Evolutionary conservation across 106 monocot species (phyloP).

Genomic region (Acorus gramineus): DNA sequence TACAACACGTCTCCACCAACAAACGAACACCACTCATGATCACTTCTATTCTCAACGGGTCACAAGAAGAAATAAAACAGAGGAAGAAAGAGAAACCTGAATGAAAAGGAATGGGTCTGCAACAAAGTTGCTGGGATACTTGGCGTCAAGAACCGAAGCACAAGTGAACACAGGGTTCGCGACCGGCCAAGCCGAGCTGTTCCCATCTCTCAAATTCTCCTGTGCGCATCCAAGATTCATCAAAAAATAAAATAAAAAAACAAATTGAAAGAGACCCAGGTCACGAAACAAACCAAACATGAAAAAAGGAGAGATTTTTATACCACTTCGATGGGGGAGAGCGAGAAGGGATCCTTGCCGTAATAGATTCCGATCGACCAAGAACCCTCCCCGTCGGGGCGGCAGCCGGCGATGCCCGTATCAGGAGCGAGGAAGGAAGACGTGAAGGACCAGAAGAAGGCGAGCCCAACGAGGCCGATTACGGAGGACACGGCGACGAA

Average conservation of each 20-base stretch:
- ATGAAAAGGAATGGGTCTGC: slow-evolving; percentile 58
- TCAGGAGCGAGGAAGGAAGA: slow-evolving; percentile 31
- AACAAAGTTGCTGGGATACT: slow-evolving; percentile 56
- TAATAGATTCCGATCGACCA: slow-evolving; percentile 45
- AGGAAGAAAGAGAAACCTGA: slow-evolving; percentile 30
- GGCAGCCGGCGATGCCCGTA: slow-evolving; percentile 20
- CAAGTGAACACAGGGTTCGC: slow-evolving; percentile 64
- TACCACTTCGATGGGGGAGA: slow-evolving; percentile 43
- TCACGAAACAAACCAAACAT: not conserved
- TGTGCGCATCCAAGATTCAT: slow-evolving; percentile 3
- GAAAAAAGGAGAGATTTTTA: too few species aligned
- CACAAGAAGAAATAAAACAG: not conserved
- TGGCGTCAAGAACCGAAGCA: slow-evolving; percentile 23
- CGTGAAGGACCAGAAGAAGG: slow-evolving; percentile 32
- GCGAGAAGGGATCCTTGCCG: slow-evolving; percentile 35
- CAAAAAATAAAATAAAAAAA: not conserved
- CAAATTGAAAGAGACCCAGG: not conserved
- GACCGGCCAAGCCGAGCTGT: slow-evolving; percentile 64
- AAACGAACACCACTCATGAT: too few species aligned
- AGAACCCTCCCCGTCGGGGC: slow-evolving; percentile 42
- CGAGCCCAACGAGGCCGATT: slow-evolving; percentile 17
- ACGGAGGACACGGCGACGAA: slow-evolving; percentile 12
- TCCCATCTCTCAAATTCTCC: slow-evolving; percentile 31
- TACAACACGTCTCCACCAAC: too few species aligned
- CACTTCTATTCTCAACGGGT: too few species aligned